Evolutionary conservation across 2,329 filamentous ascomycete genomes (phyloP), one percentile per base, ranked within the genome.

Genomic region (Epichloe aotearoae): DNA sequence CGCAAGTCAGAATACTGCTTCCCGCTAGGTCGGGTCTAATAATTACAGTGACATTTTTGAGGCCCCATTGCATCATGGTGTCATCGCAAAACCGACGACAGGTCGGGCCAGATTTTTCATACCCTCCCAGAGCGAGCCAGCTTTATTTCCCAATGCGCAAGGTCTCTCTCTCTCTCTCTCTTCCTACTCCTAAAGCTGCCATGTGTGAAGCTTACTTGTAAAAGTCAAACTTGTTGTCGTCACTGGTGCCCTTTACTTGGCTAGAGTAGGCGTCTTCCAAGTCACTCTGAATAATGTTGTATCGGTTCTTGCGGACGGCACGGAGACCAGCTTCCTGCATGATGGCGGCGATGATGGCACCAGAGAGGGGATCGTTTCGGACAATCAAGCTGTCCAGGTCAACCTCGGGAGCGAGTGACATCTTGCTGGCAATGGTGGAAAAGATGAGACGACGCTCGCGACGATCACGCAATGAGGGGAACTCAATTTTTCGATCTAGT

Each of bases 261-360:
- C 84, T 88, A 39, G 89, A 90, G 70, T 98, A 98, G 43, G 93
- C 93, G 68, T 97, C 93, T 70, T 98, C 93, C 56, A 98, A 74
- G 71, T 98, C 93, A 55, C 79, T 82, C 74, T 98, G 93, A 63
- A 98, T 97, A 67, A 98, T 98, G 70, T 98, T 97, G 73, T 98
- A 98, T 62, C 93, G 77, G 72, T 98, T 97, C 82, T 96, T 97
- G 62, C 91, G 80, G 57, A 97, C 91, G 26, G 91, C 91, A 58
- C 90, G 81, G 59, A 98, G 76, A 58, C 93, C 93, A 34, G 93
- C 93, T 72, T 98, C 93, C 70, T 98, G 93, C 93, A 98, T 98
- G 66, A 98, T 95, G 48, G 93, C 93, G 46, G 93, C 90, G 66
- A 98, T 98, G 60, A 98, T 84, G 52, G 93, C 93, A 61, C 93